These are phyloP conservation scores for Bisporella sp. DNA, from an alignment of 2,329 filamentous ascomycete genomes.

Conservation along the genomic window DNA sequence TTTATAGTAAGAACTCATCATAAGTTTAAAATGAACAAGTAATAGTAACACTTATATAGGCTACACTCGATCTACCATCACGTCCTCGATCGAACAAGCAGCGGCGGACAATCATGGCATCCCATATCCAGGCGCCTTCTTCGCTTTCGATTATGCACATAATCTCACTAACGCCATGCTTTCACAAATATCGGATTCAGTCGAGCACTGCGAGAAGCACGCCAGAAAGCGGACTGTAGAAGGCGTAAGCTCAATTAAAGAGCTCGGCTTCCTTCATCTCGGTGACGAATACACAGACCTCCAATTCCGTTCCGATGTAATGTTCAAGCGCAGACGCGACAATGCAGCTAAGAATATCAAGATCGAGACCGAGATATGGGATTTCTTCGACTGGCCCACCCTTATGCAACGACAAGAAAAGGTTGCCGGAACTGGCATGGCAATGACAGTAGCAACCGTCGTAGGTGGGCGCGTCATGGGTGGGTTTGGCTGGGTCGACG, in stretches of 20 bases:
- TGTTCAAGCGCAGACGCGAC: conserved; percentile 85
- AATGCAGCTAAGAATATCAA: conserved; percentile 78
- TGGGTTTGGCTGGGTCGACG: conserved; percentile 83
- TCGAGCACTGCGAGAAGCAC: conserved; percentile 74
- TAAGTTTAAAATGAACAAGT: too few species aligned
- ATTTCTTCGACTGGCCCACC: conserved; percentile 85
- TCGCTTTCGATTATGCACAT: conserved; percentile 86
- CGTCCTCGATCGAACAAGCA: conserved; percentile 66
- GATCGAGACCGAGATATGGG: conserved; percentile 78
- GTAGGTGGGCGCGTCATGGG: conserved; percentile 76
- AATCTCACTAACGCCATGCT: conserved; percentile 90
- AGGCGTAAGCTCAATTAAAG: conserved; percentile 82
- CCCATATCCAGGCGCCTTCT: conserved; percentile 77
- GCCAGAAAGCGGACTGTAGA: conserved; percentile 71
- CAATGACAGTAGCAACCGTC: conserved; percentile 82
- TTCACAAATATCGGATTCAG: conserved; percentile 73
- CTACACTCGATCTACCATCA: conserved; percentile 70
- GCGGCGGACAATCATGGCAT: conserved; percentile 75
- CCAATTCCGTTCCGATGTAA: conserved; percentile 76
- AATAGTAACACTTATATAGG: not conserved
- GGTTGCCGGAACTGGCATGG: conserved; percentile 88
- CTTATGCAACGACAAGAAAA: conserved; percentile 91
- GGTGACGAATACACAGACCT: conserved; percentile 82
- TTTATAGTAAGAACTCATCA: conserved; percentile 54
- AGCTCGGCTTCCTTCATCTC: conserved; percentile 79